A percentile compares a stretch with the other conserved stretches of the same genome.
phyloP scores from a whole-genome alignment of 1,139 yeast genomes.

The Candida tropicalis region DNA sequence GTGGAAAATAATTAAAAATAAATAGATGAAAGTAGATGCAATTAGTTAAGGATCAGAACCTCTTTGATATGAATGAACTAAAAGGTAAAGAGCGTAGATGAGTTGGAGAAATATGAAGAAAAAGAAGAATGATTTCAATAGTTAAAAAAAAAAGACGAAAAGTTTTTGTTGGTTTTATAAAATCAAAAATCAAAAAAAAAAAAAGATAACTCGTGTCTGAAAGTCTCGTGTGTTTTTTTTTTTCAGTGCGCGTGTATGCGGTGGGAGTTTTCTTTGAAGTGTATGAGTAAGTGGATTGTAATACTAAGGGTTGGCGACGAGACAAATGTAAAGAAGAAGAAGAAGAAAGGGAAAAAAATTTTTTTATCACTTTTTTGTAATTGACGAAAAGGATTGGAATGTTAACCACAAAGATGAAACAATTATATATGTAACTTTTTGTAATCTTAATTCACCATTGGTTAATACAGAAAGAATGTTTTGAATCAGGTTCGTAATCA shows the following conservation, averaged over 20 bases:
- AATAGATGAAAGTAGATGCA: not conserved
- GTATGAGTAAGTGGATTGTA: not conserved
- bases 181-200: not conserved
- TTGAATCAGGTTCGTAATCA: no score
- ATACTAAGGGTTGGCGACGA: no score
- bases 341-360: not conserved
- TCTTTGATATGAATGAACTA: not conserved
- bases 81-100: not conserved
- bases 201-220: not conserved
- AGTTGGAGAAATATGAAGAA: not conserved
- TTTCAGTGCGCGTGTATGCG: not conserved
- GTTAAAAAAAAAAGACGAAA: not conserved
- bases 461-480: no score
- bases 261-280: no score
- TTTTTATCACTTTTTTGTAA: not conserved
- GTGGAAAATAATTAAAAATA: not conserved
- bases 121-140: not conserved
- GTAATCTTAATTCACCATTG: no score
- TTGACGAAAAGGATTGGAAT: slow-evolving; percentile 1
- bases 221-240: slow-evolving; percentile 3
- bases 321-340: no score
- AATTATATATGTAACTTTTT: not conserved
- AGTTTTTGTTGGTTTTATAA: not conserved
- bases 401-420: slow-evolving; percentile 2
- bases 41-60: not conserved